These are phyloP conservation scores for Ambrosia artemisiifolia DNA, from an alignment of 129 eudicot species.

Conservation along the genomic window DNA sequence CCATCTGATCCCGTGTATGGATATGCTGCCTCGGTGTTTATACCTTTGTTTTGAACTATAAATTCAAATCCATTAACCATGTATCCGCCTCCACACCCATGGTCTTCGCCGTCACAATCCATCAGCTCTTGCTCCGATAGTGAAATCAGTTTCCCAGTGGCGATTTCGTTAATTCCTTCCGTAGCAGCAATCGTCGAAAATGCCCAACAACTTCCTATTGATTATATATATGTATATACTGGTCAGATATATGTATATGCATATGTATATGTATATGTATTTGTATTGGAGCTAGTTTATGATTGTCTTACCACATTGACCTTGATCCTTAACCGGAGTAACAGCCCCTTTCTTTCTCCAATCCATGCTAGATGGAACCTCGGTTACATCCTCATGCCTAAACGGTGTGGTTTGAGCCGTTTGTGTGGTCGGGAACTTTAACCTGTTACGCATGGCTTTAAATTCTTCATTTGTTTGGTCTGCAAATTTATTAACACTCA, in stretches of 20 bases:
- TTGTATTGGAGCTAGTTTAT: not conserved
- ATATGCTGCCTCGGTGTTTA: constrained; percentile 12
- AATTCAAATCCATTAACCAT: constrained; percentile 22
- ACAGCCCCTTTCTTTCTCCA: constrained; percentile 27
- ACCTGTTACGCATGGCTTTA: constrained; percentile 30
- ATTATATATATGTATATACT: not conserved
- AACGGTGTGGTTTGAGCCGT: constrained; percentile 15
- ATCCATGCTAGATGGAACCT: constrained; percentile 29
- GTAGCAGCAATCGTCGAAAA: constrained; percentile 41
- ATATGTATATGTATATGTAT: not conserved
- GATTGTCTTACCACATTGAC: constrained; percentile 8
- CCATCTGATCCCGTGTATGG: constrained; percentile 16
- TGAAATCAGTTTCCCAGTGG: constrained; percentile 38
- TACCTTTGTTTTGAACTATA: constrained; percentile 15
- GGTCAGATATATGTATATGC: not conserved
- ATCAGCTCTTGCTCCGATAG: constrained; percentile 44
- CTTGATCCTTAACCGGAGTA: constrained; percentile 23
- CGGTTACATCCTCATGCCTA: constrained; percentile 37
- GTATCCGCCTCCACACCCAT: constrained; percentile 34
- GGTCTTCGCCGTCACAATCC: constrained; percentile 35
- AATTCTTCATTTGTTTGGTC: constrained; percentile 41
- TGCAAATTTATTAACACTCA: constrained; percentile 33
- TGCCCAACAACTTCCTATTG: constrained; percentile 48
- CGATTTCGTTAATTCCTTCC: constrained; percentile 32
- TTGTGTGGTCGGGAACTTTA: constrained; percentile 15